Base-by-base conservation (phyloP, 2,329 filamentous ascomycete species). In the Tolypocladium inflatum region DNA sequence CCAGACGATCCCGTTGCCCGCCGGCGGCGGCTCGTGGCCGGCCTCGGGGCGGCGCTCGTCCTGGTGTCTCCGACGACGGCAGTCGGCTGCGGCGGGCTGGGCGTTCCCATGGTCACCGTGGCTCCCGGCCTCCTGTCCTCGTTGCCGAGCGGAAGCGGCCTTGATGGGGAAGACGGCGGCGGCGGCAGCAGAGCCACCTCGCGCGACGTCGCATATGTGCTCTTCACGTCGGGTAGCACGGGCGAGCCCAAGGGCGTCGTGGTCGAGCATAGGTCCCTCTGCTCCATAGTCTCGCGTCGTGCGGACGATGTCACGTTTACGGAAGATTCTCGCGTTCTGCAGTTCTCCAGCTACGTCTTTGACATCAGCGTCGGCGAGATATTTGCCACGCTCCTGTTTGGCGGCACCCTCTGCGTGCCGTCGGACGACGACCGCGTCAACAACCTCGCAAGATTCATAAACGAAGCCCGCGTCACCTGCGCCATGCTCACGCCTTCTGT, bases 291-390 rank as follows among this genome's bases (percentile, higher is more conserved):
- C 26, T 43, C 33, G 9, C 39, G 48, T 35, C 30, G 53, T n/a
- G 50, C 26, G 23, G 19, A n/a, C 26, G 8, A 33, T 33, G 30
- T 33, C 30, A 33, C 30, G 23, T 8, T 51, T 54, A 5, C 17
- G 15, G 5, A 39, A 51, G 17, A 41, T 17, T 11, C 30, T 33
- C 57, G 60, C 2, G 55, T 58, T 17, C 54, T 62, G n/a, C 57
- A 60, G 26, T 61, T 60, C 37, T 57, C 59, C 26, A 45, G 51
- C 19, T 61, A 61, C 21, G 55, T 54, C 19, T 62, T 60, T 55
- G 60, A 62, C 33, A 23, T 54, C 15, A 50, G 56, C 19, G 50
- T 59, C 26, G 17, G 42, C 10, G 60, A 60, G 33, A 58, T 62
- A 19, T 56, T 62, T 41, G 35, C n/a, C 15, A 50, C 57, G 10